Conservation (phyloP, 352 stramenopile genomes). For the Phytophthora ohioensis region DNA sequence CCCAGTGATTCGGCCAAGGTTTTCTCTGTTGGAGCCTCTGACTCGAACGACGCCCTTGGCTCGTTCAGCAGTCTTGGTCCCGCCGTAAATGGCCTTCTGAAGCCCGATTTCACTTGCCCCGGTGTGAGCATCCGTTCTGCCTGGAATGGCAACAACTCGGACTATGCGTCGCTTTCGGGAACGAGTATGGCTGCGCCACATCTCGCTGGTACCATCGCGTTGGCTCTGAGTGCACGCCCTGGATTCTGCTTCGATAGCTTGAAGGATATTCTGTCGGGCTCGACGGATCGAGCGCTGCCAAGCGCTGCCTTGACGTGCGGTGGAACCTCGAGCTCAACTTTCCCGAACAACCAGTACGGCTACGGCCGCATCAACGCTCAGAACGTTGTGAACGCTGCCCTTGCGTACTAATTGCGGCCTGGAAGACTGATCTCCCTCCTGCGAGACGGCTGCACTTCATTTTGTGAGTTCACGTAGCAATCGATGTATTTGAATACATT, state of each 20-base stretch:
- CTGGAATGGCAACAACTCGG: conserved; percentile 42
- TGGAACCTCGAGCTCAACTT: conserved; percentile 36
- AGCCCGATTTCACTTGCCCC: conserved; percentile 56
- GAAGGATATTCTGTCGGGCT: conserved; percentile 35
- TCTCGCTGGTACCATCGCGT: conserved; percentile 55
- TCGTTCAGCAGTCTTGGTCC: conserved; percentile 56
- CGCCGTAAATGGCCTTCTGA: conserved; percentile 41
- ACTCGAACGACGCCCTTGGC: conserved; percentile 42
- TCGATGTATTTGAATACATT: conserved; percentile 32
- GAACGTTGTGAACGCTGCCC: conserved; percentile 39
- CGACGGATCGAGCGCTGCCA: conserved; percentile 22
- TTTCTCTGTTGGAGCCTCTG: conserved; percentile 50
- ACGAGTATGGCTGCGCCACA: conserved; percentile 69
- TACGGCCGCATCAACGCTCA: conserved; percentile 60
- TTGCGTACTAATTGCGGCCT: conserved; percentile 25
- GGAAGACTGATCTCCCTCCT: neutral
- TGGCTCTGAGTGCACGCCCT: conserved; percentile 50
- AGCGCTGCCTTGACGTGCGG: conserved; percentile 39
- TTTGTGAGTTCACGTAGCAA: conserved; percentile 26
- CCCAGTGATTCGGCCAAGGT: conserved; percentile 49
- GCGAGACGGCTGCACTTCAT: conserved; percentile 9
- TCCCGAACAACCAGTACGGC: conserved; percentile 70
- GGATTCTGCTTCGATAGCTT: conserved; percentile 43
- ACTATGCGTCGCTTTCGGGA: conserved; percentile 54
- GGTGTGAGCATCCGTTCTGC: conserved; percentile 51